Percentiles rank a stretch among this genome's conserved stretches.
These are phyloP conservation scores for Phytophthora hybrid DNA, from an alignment of 352 stramenopile genomes.

Conservation along the genomic window DNA sequence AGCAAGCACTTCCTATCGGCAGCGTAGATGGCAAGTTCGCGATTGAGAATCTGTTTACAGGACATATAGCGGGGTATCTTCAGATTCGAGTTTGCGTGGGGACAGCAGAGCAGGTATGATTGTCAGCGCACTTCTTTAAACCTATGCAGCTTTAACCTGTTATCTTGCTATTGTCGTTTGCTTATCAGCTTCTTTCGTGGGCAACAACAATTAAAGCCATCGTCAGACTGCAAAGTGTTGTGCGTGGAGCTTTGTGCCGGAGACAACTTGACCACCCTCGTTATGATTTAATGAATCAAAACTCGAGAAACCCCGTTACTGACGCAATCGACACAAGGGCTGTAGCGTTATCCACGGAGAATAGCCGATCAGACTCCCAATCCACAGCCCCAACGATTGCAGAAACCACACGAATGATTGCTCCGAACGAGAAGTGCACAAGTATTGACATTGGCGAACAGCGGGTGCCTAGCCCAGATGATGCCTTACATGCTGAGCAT, in stretches of 20 bases:
- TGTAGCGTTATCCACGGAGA: background rate
- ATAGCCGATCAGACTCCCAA: background rate
- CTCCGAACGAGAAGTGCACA: background rate
- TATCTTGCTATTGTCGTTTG: background rate
- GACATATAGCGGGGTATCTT: slow-evolving; percentile 41
- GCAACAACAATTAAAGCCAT: slow-evolving; percentile 38
- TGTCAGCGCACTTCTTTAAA: background rate
- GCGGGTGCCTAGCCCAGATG: no score
- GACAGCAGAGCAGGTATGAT: slow-evolving; percentile 61
- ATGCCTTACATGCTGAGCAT: no score
- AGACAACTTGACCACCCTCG: background rate
- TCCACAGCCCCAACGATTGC: background rate
- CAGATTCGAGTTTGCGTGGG: slow-evolving; percentile 49
- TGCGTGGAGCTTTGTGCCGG: slow-evolving; percentile 39
- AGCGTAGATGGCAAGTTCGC: slow-evolving; percentile 43
- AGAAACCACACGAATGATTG: background rate
- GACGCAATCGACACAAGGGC: background rate
- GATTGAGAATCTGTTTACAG: slow-evolving; percentile 59
- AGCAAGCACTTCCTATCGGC: slow-evolving; percentile 35
- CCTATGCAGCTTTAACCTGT: background rate
- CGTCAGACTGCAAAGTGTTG: slow-evolving; percentile 45
- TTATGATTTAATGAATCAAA: background rate
- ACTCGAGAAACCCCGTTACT: background rate
- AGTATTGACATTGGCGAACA: background rate
- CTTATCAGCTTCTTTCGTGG: slow-evolving; percentile 39